Percentiles rank a stretch among this genome's conserved stretches.
phyloP scores from a whole-genome alignment of 441 rosid species.

The Erysimum pusillum region DNA sequence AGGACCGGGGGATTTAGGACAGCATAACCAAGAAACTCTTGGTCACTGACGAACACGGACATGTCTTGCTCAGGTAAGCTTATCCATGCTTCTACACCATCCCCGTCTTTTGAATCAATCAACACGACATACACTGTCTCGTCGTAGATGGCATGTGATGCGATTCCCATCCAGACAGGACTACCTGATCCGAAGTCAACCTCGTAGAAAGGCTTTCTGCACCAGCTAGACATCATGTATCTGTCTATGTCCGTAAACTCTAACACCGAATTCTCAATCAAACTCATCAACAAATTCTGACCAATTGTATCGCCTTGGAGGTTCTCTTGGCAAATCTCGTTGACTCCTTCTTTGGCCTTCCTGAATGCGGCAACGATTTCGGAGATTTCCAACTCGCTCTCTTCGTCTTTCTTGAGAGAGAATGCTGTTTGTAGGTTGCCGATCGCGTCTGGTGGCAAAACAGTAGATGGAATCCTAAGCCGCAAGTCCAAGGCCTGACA shows the following conservation, averaged over 20 bases:
- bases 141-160: constrained; percentile 17
- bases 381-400: constrained; percentile 14
- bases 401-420: not conserved
- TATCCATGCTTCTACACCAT: constrained; percentile 55
- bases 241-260: constrained; percentile 26
- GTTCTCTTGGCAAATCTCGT: constrained; percentile 20
- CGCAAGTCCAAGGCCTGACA: constrained; percentile 48
- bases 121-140: not conserved
- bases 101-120: constrained; percentile 51
- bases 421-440: constrained; percentile 44
- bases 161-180: constrained; percentile 48
- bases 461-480: constrained; percentile 35
- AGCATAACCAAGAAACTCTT: constrained; percentile 49
- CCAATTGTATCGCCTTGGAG: constrained; percentile 5
- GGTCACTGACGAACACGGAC: constrained; percentile 39
- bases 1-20: not conserved
- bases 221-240: constrained; percentile 46
- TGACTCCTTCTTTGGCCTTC: constrained; percentile 34
- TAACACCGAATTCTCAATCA: not conserved
- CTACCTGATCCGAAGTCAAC: constrained; percentile 56
- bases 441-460: constrained; percentile 25
- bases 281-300: not conserved
- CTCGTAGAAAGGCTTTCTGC: constrained; percentile 42
- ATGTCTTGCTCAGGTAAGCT: constrained; percentile 47
- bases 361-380: constrained; percentile 39